Evolutionary conservation across 2,329 filamentous ascomycete genomes (phyloP).

Genomic region (Xylaria sp.): DNA sequence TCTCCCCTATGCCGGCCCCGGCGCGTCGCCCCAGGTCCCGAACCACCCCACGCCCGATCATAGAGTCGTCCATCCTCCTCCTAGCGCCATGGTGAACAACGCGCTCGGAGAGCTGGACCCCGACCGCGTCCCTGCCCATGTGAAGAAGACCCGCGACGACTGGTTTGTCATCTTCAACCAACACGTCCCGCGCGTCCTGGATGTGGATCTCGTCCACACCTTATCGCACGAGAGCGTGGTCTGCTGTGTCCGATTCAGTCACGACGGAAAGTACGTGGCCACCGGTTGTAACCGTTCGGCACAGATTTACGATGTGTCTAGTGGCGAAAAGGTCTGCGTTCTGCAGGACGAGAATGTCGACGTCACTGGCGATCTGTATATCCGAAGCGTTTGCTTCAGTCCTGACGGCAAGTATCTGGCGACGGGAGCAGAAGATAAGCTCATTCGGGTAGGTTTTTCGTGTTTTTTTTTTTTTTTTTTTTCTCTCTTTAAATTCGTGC

Average conservation of each 20-base stretch:
- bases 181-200: slow-evolving; percentile 84
- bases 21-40: slow-evolving; percentile 82
- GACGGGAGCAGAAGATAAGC: slow-evolving; percentile 96
- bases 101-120: slow-evolving; percentile 87
- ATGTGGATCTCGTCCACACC: slow-evolving; percentile 94
- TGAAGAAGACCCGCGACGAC: slow-evolving; percentile 89
- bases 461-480: too few species aligned
- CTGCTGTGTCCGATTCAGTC: slow-evolving; percentile 96
- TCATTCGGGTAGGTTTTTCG: slow-evolving; percentile 79
- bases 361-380: slow-evolving; percentile 92
- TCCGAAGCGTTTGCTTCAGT: slow-evolving; percentile 97
- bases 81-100: slow-evolving; percentile 61
- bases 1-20: slow-evolving; percentile 83
- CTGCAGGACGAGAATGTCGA: slow-evolving; percentile 90
- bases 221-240: slow-evolving; percentile 95
- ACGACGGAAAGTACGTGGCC: slow-evolving; percentile 93
- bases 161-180: slow-evolving; percentile 99
- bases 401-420: slow-evolving; percentile 93
- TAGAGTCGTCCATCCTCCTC: slow-evolving; percentile 61
- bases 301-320: slow-evolving; percentile 96
- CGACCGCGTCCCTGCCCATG: slow-evolving; percentile 82
- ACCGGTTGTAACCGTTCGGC: slow-evolving; percentile 98
- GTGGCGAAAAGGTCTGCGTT: slow-evolving; percentile 87
- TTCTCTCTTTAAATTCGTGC: too few species aligned
- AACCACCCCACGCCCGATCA: slow-evolving; percentile 83